Evolutionary conservation across 495 filamentous ascomycete species (phyloP).

Genomic region (Daldinia loculata): DNA sequence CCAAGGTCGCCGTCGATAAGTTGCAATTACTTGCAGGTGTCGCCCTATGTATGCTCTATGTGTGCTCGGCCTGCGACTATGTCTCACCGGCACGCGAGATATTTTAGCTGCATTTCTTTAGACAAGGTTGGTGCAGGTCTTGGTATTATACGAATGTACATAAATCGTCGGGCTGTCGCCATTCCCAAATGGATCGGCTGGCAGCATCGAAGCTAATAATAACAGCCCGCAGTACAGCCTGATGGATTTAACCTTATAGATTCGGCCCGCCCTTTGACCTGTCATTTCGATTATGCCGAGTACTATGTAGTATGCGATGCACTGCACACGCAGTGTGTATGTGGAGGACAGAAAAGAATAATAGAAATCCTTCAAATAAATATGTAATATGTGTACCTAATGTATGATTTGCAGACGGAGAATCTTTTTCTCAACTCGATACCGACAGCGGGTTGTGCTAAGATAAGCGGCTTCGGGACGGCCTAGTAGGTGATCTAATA

Average conservation of each 20-base stretch:
- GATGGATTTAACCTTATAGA: constrained; percentile 33
- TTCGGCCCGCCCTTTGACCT: constrained; percentile 27
- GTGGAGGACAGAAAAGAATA: neutral
- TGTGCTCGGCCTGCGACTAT: constrained; percentile 15
- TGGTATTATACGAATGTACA: constrained; percentile 19
- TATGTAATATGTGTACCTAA: neutral
- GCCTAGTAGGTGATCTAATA: neutral
- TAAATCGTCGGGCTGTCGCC: neutral
- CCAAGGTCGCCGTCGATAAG: constrained; percentile 8
- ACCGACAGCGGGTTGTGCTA: constrained; percentile 29
- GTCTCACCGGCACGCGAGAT: constrained; percentile 36
- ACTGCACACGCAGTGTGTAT: neutral
- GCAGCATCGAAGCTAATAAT: neutral
- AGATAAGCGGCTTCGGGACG: constrained; percentile 9
- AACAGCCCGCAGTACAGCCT: constrained; percentile 19
- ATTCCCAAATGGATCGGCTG: neutral
- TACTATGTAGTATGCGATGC: neutral
- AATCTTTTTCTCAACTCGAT: constrained; percentile 34
- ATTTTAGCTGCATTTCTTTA: constrained; percentile 12
- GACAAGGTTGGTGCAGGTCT: constrained; percentile 28
- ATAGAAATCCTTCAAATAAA: neutral
- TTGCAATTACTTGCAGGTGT: neutral
- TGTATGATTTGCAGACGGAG: constrained; percentile 34
- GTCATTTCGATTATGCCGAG: neutral
- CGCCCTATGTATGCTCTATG: constrained; percentile 5